These are phyloP conservation scores for Botryotinia calthae DNA, from an alignment of 2,329 filamentous ascomycete genomes.

Conservation along the genomic window DNA sequence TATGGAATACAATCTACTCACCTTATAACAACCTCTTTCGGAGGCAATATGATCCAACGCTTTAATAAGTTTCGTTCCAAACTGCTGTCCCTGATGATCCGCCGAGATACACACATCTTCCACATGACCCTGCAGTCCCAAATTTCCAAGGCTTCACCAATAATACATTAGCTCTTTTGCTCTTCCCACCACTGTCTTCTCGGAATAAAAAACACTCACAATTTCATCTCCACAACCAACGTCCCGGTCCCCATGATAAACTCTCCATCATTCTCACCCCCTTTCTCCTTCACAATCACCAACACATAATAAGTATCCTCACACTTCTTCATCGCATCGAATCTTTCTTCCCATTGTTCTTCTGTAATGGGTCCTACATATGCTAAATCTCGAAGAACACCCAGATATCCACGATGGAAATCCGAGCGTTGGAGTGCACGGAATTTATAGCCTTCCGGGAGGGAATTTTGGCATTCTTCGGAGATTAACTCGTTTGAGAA, in stretches of 20 bases:
- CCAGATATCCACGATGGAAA: slow-evolving; percentile 11
- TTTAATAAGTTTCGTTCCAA: slow-evolving; percentile 87
- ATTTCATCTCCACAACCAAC: slow-evolving; percentile 88
- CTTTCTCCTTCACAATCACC: slow-evolving; percentile 56
- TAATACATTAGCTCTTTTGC: background rate
- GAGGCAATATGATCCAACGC: slow-evolving; percentile 84
- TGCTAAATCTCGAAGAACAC: slow-evolving; percentile 17
- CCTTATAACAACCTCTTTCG: slow-evolving; percentile 86
- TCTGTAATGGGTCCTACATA: slow-evolving; percentile 75
- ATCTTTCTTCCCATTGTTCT: slow-evolving; percentile 71
- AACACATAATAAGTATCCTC: slow-evolving; percentile 77
- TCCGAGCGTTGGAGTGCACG: slow-evolving; percentile 18
- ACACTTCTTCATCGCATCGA: slow-evolving; percentile 65
- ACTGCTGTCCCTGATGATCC: slow-evolving; percentile 94
- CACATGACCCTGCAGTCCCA: slow-evolving; percentile 86
- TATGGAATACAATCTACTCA: background rate
- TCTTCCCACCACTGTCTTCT: background rate
- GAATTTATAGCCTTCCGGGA: slow-evolving; percentile 16
- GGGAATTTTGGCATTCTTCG: slow-evolving; percentile 1
- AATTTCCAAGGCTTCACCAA: slow-evolving; percentile 63
- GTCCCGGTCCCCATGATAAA: slow-evolving; percentile 81
- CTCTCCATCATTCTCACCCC: slow-evolving; percentile 59
- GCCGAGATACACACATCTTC: slow-evolving; percentile 94
- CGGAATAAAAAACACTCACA: slow-evolving; percentile 52
- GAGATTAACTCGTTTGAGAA: slow-evolving; percentile 14